phyloP scores from a whole-genome alignment of 805 yeast genomes.

The Metschnikowia aberdeeniae region DNA sequence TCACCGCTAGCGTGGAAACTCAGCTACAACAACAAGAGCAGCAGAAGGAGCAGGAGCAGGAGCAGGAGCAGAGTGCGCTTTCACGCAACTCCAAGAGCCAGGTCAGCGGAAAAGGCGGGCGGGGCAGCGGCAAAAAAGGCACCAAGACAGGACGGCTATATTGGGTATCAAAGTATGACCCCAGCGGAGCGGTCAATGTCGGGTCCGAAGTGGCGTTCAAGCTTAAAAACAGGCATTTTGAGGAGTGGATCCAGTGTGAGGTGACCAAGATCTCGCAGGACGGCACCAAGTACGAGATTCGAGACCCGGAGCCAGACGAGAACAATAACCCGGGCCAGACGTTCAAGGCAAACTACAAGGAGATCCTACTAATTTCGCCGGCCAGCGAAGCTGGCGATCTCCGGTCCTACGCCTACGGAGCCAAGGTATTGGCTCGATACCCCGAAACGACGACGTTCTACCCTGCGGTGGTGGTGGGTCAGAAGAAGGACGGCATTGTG shows the following conservation, averaged over 20 bases:
- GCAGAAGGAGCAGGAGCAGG: constrained; percentile 4
- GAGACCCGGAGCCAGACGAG: constrained; percentile 98
- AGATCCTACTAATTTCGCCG: constrained; percentile 69
- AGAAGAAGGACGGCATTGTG: constrained; percentile 70
- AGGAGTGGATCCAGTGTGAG: constrained; percentile 96
- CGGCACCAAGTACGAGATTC: constrained; percentile 74
- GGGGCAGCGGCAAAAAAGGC: constrained; percentile 15
- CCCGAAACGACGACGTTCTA: constrained; percentile 98
- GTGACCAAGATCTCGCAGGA: constrained; percentile 74
- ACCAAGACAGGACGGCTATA: constrained; percentile 42
- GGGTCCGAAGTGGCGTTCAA: constrained; percentile 89
- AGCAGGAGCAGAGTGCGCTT: constrained; percentile 7
- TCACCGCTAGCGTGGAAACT: constrained; percentile 30
- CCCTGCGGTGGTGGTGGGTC: constrained; percentile 85
- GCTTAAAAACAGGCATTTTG: constrained; percentile 63
- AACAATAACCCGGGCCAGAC: constrained; percentile 81
- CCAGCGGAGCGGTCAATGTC: constrained; percentile 51
- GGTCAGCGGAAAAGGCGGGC: constrained; percentile 13
- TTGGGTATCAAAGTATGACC: constrained; percentile 54
- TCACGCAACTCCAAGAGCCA: constrained; percentile 7
- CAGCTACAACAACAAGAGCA: constrained; percentile 8
- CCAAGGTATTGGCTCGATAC: constrained; percentile 85
- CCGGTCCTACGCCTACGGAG: constrained; percentile 62
- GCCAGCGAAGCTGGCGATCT: constrained; percentile 37
- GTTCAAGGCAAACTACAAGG: constrained; percentile 79